These are phyloP conservation scores for Calocera viscosa DNA, from an alignment of 768 basidiomycete species.

Conservation along the genomic window DNA sequence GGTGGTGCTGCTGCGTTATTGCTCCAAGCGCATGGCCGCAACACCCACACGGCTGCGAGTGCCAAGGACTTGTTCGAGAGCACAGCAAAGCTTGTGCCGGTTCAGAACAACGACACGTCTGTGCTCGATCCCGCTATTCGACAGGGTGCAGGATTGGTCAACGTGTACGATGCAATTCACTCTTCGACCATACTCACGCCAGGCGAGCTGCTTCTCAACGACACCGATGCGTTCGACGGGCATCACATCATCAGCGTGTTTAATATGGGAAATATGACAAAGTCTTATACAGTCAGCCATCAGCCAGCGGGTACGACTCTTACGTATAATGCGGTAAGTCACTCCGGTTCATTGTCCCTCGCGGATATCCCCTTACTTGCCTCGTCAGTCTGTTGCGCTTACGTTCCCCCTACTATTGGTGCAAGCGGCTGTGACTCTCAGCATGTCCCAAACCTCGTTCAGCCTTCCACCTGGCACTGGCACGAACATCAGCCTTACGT, in stretches of 20 bases:
- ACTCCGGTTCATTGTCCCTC: too few species aligned
- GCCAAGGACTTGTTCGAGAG: constrained; percentile 38
- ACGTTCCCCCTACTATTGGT: constrained; percentile 38
- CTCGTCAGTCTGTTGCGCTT: neutral
- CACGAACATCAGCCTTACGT: constrained; percentile 32
- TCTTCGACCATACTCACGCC: constrained; percentile 42
- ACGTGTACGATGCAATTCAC: constrained; percentile 47
- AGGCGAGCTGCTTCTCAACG: constrained; percentile 47
- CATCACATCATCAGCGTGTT: too few species aligned
- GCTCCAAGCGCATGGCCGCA: constrained; percentile 31
- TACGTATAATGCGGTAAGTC: constrained; percentile 33
- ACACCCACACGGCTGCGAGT: constrained; percentile 21
- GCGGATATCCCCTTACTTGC: too few species aligned
- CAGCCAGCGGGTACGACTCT: constrained; percentile 44
- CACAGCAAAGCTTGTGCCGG: constrained; percentile 35
- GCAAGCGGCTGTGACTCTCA: constrained; percentile 35
- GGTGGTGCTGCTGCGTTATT: constrained; percentile 37
- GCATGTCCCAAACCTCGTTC: constrained; percentile 35
- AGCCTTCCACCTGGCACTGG: constrained; percentile 35
- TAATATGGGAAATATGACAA: constrained; percentile 17
- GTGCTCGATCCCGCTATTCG: constrained; percentile 41
- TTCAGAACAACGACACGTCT: constrained; percentile 37
- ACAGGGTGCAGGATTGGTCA: constrained; percentile 45
- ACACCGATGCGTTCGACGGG: constrained; percentile 43
- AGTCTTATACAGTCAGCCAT: constrained; percentile 40